Percentiles rank a stretch among this genome's conserved stretches.
These are phyloP conservation scores for Mycosphaerelloides madeirae DNA, from an alignment of 2,329 filamentous ascomycete genomes.

Conservation along the genomic window DNA sequence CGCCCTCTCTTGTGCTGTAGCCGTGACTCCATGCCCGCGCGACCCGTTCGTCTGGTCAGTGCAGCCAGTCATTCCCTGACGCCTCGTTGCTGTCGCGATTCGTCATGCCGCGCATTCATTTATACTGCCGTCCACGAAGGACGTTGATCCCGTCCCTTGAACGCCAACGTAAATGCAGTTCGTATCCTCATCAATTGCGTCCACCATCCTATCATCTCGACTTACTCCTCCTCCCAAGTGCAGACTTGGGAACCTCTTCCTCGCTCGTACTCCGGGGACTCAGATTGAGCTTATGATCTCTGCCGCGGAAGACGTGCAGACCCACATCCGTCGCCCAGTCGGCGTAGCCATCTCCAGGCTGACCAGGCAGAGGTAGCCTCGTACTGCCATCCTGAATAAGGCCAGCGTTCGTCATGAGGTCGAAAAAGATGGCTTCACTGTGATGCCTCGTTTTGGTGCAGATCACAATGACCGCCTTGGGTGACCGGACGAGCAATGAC, in stretches of 20 bases:
- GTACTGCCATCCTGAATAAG: conserved; percentile 28
- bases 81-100: too few relatives aligned
- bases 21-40: too few relatives aligned
- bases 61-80: too few relatives aligned
- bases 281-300: conserved; percentile 27
- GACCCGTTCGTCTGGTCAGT: too few relatives aligned
- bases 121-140: too few relatives aligned
- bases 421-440: conserved; percentile 63
- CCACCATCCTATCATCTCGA: conserved; percentile 9
- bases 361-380: conserved; percentile 29
- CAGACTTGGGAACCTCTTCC: conserved; percentile 22
- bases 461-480: conserved; percentile 51
- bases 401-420: conserved; percentile 46
- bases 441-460: conserved; percentile 65
- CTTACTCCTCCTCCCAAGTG: conserved; percentile 11
- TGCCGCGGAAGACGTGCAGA: conserved; percentile 32
- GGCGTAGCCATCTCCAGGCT: conserved; percentile 33
- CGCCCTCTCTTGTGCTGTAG: too few relatives aligned
- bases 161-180: too few relatives aligned
- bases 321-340: conserved; percentile 34
- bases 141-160: too few relatives aligned
- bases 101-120: too few relatives aligned
- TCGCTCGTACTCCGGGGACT: conserved; percentile 29
- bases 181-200: too few relatives aligned
- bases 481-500: conserved; percentile 45